Evolutionary conservation across 768 basidiomycete species (phyloP).

Genomic region (Boletus subcaerulescens): DNA sequence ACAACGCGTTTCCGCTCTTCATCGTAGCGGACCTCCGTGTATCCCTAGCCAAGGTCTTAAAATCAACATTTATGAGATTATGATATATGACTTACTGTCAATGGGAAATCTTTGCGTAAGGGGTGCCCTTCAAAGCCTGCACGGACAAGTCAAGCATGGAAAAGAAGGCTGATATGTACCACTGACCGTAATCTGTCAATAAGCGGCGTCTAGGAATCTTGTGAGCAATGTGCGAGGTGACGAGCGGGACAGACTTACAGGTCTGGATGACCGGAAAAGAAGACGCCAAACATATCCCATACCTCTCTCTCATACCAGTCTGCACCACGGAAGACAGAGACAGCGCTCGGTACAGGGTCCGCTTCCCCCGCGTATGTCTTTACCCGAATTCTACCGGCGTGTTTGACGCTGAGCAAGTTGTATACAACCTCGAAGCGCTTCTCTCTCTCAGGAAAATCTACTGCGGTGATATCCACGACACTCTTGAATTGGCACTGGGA

Average conservation of each 20-base stretch:
- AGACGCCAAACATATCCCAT: slow-evolving; percentile 97
- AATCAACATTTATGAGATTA: neutral
- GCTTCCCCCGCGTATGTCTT: slow-evolving; percentile 97
- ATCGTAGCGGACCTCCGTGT: slow-evolving; percentile 96
- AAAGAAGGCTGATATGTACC: neutral
- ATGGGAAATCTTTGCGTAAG: slow-evolving; percentile 95
- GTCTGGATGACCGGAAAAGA: slow-evolving; percentile 95
- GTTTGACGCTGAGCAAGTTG: slow-evolving; percentile 78
- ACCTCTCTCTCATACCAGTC: slow-evolving; percentile 99
- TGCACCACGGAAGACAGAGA: slow-evolving; percentile 81
- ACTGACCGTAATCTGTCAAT: slow-evolving; percentile 91
- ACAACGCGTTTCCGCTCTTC: slow-evolving; percentile 97
- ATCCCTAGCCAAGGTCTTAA: slow-evolving; percentile 59
- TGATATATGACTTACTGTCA: slow-evolving; percentile 63
- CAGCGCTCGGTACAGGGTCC: slow-evolving; percentile 82
- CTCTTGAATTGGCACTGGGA: slow-evolving; percentile 92
- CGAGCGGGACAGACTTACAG: slow-evolving; percentile 53
- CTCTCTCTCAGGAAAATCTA: slow-evolving; percentile 89
- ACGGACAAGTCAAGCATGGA: neutral
- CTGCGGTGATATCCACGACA: slow-evolving; percentile 92
- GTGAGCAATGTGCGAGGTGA: slow-evolving; percentile 14
- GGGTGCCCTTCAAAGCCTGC: slow-evolving; percentile 96
- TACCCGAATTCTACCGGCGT: slow-evolving; percentile 85
- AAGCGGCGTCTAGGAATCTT: slow-evolving; percentile 73
- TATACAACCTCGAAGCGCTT: slow-evolving; percentile 98